phyloP scores from a whole-genome alignment of 345 rosid genomes.

The Stellera chamaejasme region DNA sequence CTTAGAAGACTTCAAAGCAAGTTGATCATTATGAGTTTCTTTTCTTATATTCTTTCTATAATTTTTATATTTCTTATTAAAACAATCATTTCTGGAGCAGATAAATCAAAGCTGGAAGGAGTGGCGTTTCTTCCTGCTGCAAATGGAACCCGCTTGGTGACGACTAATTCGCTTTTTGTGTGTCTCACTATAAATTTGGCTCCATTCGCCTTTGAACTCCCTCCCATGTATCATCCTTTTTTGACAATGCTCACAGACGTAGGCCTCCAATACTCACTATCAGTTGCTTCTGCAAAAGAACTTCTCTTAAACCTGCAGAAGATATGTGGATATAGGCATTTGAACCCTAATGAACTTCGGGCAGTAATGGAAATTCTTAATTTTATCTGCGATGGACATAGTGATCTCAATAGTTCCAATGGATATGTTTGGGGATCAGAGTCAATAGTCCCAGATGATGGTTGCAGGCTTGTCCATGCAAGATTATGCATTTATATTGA shows the following conservation, averaged over 20 bases:
- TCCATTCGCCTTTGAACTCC: constrained; percentile 92
- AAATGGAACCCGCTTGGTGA: constrained; percentile 86
- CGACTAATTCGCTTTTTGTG: constrained; percentile 64
- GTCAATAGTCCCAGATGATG: constrained; percentile 82
- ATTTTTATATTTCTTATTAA: too few relatives aligned
- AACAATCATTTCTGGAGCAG: constrained; percentile 23
- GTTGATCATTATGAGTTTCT: neutral
- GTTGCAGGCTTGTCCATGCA: constrained; percentile 85
- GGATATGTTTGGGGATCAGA: constrained; percentile 36
- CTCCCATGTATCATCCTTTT: constrained; percentile 67
- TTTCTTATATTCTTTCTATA: constrained; percentile 2
- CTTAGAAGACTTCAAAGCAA: too few relatives aligned
- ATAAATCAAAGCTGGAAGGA: constrained; percentile 52
- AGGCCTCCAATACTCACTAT: constrained; percentile 77
- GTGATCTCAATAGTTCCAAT: constrained; percentile 24
- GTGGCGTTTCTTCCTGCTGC: constrained; percentile 93
- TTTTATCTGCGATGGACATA: constrained; percentile 49
- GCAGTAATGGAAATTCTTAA: constrained; percentile 81
- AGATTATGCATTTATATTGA: constrained; percentile 68
- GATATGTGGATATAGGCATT: constrained; percentile 77
- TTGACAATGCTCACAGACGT: constrained; percentile 72
- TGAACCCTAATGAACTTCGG: constrained; percentile 92
- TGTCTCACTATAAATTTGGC: constrained; percentile 73
- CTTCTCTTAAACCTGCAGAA: constrained; percentile 67
- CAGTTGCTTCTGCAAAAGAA: constrained; percentile 61